Evolutionary conservation across 1,284 basidiomycete species (phyloP), one percentile per base, ranked within the genome.

Genomic region (Hortiboletus rubellus): DNA sequence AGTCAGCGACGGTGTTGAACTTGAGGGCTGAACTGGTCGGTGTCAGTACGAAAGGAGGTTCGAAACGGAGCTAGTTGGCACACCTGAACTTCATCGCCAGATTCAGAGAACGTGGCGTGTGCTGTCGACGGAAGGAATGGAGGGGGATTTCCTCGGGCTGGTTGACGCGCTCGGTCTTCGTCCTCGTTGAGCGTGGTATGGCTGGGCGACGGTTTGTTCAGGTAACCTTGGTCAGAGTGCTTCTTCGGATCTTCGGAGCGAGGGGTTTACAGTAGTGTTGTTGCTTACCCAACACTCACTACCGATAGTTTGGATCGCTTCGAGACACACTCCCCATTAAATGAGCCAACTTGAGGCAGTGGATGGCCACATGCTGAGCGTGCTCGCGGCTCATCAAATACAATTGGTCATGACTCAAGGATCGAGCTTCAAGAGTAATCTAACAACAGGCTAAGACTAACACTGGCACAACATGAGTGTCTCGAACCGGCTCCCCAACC

Each of bases 1-100:
- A 98, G 61, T 98, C 95, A 1, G 94, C 82, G 42, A 96, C 92
- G 24, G 92, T 90, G 68, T 98, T 97, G 76, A 96, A 95, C 71
- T 95, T 92, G 61, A 97, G 82, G 15, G 93, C 89, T 33, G 85
- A 86, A 63, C 85, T 87, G 51, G 17, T 17, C 45, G 12, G 37
- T 10, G 49, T 66, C 33, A 55, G 31, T 33, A 40, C 10, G 12
- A 42, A 24, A 31, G 5, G 18, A 12, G 14, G 44, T 14, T 41
- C 2, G 22, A 14, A 24, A n/a, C 9, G 15, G 36, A 24, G 36
- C 9, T 3, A 11, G 45, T 31, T 8, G 34, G 53, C 68, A 27
- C 50, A 79, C 83, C 83, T 85, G 65, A 83, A 85, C 69, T 85
- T 85, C 83, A 85, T 85, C 49, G 78, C 75, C 30, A 79, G 76